Conservation (phyloP, 179 eudicot genomes). For the Heliamphora pulchella region DNA sequence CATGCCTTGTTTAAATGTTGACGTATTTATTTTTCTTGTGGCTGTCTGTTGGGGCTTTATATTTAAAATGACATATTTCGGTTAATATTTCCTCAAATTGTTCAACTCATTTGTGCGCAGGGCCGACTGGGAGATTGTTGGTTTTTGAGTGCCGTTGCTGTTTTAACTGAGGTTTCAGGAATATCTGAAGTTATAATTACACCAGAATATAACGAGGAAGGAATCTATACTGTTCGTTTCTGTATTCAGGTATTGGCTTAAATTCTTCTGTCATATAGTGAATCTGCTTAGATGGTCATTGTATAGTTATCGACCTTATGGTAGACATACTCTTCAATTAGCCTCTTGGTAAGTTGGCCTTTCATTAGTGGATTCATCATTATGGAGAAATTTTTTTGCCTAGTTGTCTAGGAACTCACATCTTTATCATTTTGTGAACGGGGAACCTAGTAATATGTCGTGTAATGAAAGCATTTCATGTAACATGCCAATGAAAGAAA, state of each 20-base stretch:
- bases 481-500: not conserved
- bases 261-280: not conserved
- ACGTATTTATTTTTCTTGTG: not conserved
- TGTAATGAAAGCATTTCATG: not conserved
- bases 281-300: not conserved
- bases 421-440: not conserved
- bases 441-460: not conserved
- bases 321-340: not conserved
- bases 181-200: slow-evolving; percentile 94
- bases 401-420: not conserved
- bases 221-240: slow-evolving; percentile 93
- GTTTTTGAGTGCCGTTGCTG: slow-evolving; percentile 99
- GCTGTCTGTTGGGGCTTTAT: not conserved
- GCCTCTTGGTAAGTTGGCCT: not conserved
- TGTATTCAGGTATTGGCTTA: slow-evolving; percentile 72
- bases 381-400: not conserved
- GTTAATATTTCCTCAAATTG: slow-evolving; percentile 8
- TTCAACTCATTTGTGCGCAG: slow-evolving; percentile 33
- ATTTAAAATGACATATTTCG: slow-evolving; percentile 4
- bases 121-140: slow-evolving; percentile 98
- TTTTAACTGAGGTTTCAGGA: slow-evolving; percentile 85
- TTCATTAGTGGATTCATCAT: not conserved
- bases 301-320: not conserved
- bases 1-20: not conserved
- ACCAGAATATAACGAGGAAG: slow-evolving; percentile 87